Base-by-base conservation (phyloP, 2,329 filamentous ascomycete genomes). In the Aaosphaeria pasadenensis region DNA sequence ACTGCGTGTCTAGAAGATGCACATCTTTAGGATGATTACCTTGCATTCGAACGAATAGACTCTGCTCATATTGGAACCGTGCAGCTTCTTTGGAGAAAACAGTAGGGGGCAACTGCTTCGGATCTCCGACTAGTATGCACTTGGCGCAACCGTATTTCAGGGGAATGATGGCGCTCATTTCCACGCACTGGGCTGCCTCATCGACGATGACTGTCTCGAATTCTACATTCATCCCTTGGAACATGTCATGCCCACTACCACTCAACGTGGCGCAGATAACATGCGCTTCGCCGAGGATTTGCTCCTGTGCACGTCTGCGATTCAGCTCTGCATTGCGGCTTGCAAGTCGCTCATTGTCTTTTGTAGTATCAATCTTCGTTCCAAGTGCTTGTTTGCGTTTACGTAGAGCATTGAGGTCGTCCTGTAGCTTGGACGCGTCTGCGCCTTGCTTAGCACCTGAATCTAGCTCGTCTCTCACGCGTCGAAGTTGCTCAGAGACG, bases 201-300 rank as follows among this genome's bases (percentile, higher is more conserved):
- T 99, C 94, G 54, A 99, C 96, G 58, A 99, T 89, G 56, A 99
- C 94, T 0, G 94, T 97, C 72, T 99, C 94, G 58, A 99, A 99
- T 69, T 99, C 94, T 44, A 99, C 90, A 60, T 89, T 91, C 47
- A 99, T 74, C 59, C 87, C 88, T 71, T 92, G 90, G 74, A 99
- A 96, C 85, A 97, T 95, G 57, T 99, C 94, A 63, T 99, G 95
- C 4, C 94, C 94, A 69, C 88, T 92, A 61, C 92, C 94, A 69
- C 91, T 96, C 43, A 99, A 83, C 0, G 94, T 99, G 39, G 92
- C 89, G 70, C 94, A 99, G 30, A 99, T 84, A 44, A 99, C 88
- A 71, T 99, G 89, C 2, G 94, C 90, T 28, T 86, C 85, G 64
- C 95, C 88, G 41, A 99, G 82, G 46, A 99, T 89, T 57, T 94